A percentile compares a stretch with the other conserved stretches of the same genome.
phyloP scores from a whole-genome alignment of 2,329 filamentous ascomycete species.

The Ophiognomonia clavigignenti-juglandacearum region DNA sequence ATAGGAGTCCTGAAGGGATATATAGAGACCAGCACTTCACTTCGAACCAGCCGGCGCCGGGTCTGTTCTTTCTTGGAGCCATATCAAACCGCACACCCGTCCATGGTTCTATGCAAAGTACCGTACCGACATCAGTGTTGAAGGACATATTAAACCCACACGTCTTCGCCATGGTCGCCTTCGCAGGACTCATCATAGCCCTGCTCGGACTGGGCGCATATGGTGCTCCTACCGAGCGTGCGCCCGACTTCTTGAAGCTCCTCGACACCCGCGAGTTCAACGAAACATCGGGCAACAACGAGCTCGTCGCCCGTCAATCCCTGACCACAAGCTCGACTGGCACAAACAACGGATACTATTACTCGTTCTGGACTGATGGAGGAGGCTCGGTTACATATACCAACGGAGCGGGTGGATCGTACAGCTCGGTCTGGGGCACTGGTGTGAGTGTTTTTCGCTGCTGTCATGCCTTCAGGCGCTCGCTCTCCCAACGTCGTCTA shows the following conservation, averaged over 20 bases:
- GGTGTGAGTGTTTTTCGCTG: constrained; percentile 15
- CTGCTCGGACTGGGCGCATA: background rate
- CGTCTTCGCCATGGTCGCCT: background rate
- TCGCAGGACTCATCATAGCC: background rate
- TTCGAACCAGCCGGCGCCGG: too few relatives aligned
- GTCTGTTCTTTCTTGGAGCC: too few relatives aligned
- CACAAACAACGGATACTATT: constrained; percentile 54
- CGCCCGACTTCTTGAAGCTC: background rate
- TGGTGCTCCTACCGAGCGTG: background rate
- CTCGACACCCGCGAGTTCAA: background rate
- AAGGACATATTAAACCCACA: background rate
- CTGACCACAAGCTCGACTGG: constrained; percentile 42
- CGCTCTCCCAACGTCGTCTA: too few relatives aligned
- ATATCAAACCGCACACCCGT: too few relatives aligned
- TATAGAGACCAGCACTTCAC: too few relatives aligned
- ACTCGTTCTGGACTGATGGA: constrained; percentile 56
- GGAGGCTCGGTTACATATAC: constrained; percentile 47
- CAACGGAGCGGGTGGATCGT: constrained; percentile 45
- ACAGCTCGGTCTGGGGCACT: constrained; percentile 45
- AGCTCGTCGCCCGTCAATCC: background rate
- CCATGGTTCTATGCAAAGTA: too few relatives aligned
- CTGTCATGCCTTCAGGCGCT: background rate
- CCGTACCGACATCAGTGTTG: too few relatives aligned
- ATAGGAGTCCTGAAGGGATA: too few relatives aligned
- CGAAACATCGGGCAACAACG: background rate